Conservation (phyloP, 495 filamentous ascomycete genomes). For the Hypoxylon lenormandii region DNA sequence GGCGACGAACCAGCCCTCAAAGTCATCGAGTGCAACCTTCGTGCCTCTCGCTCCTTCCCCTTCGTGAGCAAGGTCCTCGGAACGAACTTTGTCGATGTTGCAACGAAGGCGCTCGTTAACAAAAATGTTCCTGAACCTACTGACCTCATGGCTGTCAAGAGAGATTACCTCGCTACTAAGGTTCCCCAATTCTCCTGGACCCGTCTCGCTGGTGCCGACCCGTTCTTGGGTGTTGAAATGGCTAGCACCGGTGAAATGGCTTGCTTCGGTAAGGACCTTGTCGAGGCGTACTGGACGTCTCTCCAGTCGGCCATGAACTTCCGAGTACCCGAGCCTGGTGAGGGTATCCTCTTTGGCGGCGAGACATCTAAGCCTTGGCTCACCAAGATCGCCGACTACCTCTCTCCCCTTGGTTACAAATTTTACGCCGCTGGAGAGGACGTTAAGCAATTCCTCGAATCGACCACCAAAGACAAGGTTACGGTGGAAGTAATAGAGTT, state of each 20-base stretch:
- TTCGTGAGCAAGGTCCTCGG: slow-evolving; percentile 97
- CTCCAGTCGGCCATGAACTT: slow-evolving; percentile 99
- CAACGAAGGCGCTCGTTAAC: slow-evolving; percentile 90
- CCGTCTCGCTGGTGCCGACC: slow-evolving; percentile 95
- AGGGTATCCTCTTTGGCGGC: slow-evolving; percentile 93
- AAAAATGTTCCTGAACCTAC: slow-evolving; percentile 85
- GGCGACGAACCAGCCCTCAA: slow-evolving; percentile 81
- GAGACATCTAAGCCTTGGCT: slow-evolving; percentile 75
- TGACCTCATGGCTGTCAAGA: slow-evolving; percentile 88
- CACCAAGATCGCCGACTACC: slow-evolving; percentile 79
- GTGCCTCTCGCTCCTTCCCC: slow-evolving; percentile 96
- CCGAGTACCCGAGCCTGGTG: slow-evolving; percentile 89
- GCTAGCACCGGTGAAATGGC: slow-evolving; percentile 96
- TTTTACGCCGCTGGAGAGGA: slow-evolving; percentile 84
- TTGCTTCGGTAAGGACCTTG: slow-evolving; percentile 93
- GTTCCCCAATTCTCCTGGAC: slow-evolving; percentile 99
- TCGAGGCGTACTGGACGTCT: slow-evolving; percentile 97
- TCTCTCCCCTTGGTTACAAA: slow-evolving; percentile 91
- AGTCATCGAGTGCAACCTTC: slow-evolving; percentile 98
- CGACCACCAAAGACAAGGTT: slow-evolving; percentile 70
- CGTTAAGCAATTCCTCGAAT: slow-evolving; percentile 86
- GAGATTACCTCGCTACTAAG: slow-evolving; percentile 94
- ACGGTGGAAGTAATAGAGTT: slow-evolving; percentile 94
- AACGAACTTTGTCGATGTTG: slow-evolving; percentile 96
- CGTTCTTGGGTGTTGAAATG: slow-evolving; percentile 98